phyloP scores from a whole-genome alignment of 768 basidiomycete genomes.

The Suillus tomentosus region DNA sequence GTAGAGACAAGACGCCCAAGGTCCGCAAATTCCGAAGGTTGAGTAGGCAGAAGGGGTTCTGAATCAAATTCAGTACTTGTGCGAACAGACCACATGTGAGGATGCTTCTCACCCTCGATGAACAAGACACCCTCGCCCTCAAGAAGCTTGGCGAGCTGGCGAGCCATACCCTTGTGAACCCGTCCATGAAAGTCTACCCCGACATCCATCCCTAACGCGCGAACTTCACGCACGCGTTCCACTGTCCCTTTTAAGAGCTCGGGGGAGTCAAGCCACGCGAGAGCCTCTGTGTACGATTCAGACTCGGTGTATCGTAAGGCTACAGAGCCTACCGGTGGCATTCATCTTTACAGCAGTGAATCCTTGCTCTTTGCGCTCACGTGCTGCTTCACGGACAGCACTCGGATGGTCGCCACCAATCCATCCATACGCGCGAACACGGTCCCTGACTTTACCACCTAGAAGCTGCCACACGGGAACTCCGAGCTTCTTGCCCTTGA shows the following conservation, averaged over 20 bases:
- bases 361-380: slow-evolving; percentile 56
- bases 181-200: slow-evolving; percentile 73
- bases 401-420: slow-evolving; percentile 49
- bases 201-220: slow-evolving; percentile 58
- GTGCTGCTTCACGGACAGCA: slow-evolving; percentile 54
- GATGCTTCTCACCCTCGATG: slow-evolving; percentile 51
- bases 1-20: slow-evolving; percentile 54
- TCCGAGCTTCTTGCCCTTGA: slow-evolving; percentile 76
- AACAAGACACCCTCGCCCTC: slow-evolving; percentile 64
- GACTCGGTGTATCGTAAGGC: background rate
- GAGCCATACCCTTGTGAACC: slow-evolving; percentile 69
- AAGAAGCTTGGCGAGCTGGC: slow-evolving; percentile 61
- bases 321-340: slow-evolving; percentile 45
- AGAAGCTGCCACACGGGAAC: slow-evolving; percentile 66
- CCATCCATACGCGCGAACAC: slow-evolving; percentile 59
- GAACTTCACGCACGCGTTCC: slow-evolving; percentile 52
- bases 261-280: slow-evolving; percentile 67
- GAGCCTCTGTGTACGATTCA: slow-evolving; percentile 23
- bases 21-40: slow-evolving; percentile 63
- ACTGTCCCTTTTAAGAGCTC: slow-evolving; percentile 50
- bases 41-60: slow-evolving; percentile 63
- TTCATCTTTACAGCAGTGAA: slow-evolving; percentile 79
- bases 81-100: background rate
- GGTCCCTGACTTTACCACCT: slow-evolving; percentile 67
- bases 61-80: slow-evolving; percentile 3